A percentile compares a stretch with the other conserved stretches of the same genome.
Evolutionary conservation across 345 rosid species (phyloP).

Genomic region (Gossypium australe): DNA sequence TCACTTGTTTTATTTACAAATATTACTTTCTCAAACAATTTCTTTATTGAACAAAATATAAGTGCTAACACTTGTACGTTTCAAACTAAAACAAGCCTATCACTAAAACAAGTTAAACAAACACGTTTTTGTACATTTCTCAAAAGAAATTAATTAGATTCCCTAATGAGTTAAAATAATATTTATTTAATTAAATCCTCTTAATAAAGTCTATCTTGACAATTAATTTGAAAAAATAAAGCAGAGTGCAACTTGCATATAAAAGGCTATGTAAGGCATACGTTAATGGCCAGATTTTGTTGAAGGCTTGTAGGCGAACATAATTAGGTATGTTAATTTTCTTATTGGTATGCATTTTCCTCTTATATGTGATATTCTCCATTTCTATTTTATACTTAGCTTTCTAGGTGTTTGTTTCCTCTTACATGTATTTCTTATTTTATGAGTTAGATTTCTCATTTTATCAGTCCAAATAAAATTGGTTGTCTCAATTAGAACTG

Average conservation of each 20-base stretch:
- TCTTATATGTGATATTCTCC: background rate
- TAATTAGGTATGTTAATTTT: background rate
- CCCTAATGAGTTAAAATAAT: background rate
- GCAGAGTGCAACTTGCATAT: background rate
- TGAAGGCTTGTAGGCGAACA: background rate
- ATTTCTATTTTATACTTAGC: background rate
- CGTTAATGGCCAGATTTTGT: background rate
- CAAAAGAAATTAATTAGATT: background rate
- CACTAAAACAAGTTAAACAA: background rate
- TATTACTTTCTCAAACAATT: too few species aligned
- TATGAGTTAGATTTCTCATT: background rate
- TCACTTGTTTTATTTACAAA: too few species aligned
- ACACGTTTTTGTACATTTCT: background rate
- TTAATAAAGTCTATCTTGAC: background rate
- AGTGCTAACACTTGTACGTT: too few species aligned
- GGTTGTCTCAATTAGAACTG: background rate
- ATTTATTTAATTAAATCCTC: background rate
- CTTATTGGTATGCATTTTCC: background rate
- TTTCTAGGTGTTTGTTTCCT: background rate
- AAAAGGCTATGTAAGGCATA: background rate
- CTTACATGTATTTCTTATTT: background rate
- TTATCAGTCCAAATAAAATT: background rate
- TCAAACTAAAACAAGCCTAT: background rate
- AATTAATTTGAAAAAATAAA: conserved; percentile 1
- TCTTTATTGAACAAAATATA: too few species aligned